These are phyloP conservation scores for Penicillium sp. DNA, from an alignment of 2,329 filamentous ascomycete species.

Conservation along the genomic window DNA sequence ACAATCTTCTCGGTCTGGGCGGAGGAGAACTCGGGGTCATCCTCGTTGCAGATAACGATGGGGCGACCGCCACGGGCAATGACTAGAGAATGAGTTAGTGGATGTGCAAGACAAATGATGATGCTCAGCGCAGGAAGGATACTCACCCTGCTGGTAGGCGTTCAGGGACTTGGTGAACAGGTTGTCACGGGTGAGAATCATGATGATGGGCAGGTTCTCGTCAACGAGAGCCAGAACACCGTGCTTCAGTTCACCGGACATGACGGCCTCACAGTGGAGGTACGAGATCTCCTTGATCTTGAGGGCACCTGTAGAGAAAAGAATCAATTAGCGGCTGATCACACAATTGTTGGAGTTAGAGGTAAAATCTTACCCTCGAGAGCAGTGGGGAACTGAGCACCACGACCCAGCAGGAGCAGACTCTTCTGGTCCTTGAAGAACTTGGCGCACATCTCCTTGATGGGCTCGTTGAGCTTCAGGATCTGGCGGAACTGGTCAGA, in stretches of 20 bases:
- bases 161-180: conserved; percentile 99
- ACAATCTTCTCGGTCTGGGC: conserved; percentile 96
- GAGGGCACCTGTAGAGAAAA: conserved; percentile 72
- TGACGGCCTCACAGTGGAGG: conserved; percentile 98
- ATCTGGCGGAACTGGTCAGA: conserved; percentile 92
- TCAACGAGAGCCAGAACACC: conserved; percentile 96
- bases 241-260: conserved; percentile 99
- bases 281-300: conserved; percentile 99
- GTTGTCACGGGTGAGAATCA: conserved; percentile 96
- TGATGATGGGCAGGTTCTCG: conserved; percentile 98
- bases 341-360: neutral
- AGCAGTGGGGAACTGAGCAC: conserved; percentile 92
- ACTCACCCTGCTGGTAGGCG: conserved; percentile 92
- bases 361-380: conserved; percentile 70
- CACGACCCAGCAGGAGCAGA: conserved; percentile 88
- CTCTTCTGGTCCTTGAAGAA: conserved; percentile 98
- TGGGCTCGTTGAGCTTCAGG: conserved; percentile 85
- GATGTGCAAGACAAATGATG: conserved; percentile 18
- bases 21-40: conserved; percentile 85
- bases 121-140: neutral
- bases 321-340: conserved; percentile 21
- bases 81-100: conserved; percentile 61
- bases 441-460: conserved; percentile 92
- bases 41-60: conserved; percentile 96
- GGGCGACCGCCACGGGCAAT: conserved; percentile 94